Base-by-base conservation (phyloP, 345 rosid genomes). In the Sonneratia alba region DNA sequence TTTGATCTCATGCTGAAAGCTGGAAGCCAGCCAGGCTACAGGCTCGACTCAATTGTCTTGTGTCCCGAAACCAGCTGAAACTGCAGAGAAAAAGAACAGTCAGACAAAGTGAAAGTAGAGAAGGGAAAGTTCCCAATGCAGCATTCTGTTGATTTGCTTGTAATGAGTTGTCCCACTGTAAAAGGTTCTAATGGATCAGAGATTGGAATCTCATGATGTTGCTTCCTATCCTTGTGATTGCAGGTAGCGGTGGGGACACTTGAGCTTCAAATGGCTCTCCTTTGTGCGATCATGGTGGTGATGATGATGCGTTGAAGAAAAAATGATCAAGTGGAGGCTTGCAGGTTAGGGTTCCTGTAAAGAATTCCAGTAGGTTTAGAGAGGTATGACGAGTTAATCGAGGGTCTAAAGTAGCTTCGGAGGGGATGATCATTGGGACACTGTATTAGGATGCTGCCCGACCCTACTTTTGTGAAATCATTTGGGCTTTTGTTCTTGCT, bases 241-340 rank as follows among this genome's bases (percentile, higher is more conserved):
- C 88, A 85, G 91, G 87, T 72, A 73, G 71, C 43, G 78, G 77
- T 77, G 79, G 82, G 82, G 78, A 61, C 80, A 15, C 64, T 70
- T 32, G 79, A 80, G 68, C 72, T 68, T 71, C 80, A 73, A 69
- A 38, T 70, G 81, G 64, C 77, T 73, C 61, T 78, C 10, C 69
- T 79, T 51, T 72, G 68, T 67, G 69, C 49, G 69, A 36, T 73
- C 51, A 74, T 81, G 55, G 70, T 82, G 75, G 1, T 42, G 45
- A 42, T 74, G 75, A 2, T 74, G 75, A 67, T 69, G 77, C 81
- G 36, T 70, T 66, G 55, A 69, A 4, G 9, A 1, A 48, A 37
- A 34, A 63, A 12, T 56, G 42, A 70, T 45, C 40, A 40, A 5
- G 51, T 72, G 66, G 55, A 42, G 65, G n/a, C 11, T n/a, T 34